Base-by-base conservation (phyloP, 805 yeast species). In the Candida sphagnicola region DNA sequence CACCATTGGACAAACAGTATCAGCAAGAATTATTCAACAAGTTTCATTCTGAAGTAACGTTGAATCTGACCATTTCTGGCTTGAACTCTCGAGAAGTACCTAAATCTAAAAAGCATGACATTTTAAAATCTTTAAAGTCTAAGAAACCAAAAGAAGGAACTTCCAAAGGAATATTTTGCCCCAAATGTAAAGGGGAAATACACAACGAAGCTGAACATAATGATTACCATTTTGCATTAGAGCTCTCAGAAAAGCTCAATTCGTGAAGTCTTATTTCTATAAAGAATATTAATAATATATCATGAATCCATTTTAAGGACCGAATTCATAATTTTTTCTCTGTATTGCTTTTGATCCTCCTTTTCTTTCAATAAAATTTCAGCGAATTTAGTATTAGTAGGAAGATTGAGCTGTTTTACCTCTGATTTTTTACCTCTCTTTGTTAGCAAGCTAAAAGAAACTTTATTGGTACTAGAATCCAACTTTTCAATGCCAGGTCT, bases 381-480 rank as follows among this genome's bases (percentile, higher is more conserved):
- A 0, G 78, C 82, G 53, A 84, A 73, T 39, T 66, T 72, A 18
- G 73, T 72, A 42, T 76, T 65, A 1, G 69, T 58, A 0, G 89
- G 88, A 25, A 85, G 57, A 4, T 53, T 57, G 18, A 83, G 52
- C 24, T 62, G 67, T 35, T 70, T 70, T 1, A 75, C 60, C 2
- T 67, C 57, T 5, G 52, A 37, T 43, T 63, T 70, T 48, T 72
- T 73, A 15, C 81, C 84, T 18, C 68, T 58, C 46, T 70, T 77
- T 6, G 82, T 74, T 38, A 83, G 55, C 39, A 83, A 67, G 3
- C 77, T 73, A 53, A 82, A 82, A 11, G 74, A 54, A 19, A 73
- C 59, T 34, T 42, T 36, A 8, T 49, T 34, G 14, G 31, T 11
- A 26, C 35, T 23, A 31, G 34, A 10, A 40, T 45, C 10, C 28